Evolutionary conservation across 192 early-diverging fungal species (phyloP), one percentile per base, ranked within the genome.

Genomic region (Geosiphon pyriformis): DNA sequence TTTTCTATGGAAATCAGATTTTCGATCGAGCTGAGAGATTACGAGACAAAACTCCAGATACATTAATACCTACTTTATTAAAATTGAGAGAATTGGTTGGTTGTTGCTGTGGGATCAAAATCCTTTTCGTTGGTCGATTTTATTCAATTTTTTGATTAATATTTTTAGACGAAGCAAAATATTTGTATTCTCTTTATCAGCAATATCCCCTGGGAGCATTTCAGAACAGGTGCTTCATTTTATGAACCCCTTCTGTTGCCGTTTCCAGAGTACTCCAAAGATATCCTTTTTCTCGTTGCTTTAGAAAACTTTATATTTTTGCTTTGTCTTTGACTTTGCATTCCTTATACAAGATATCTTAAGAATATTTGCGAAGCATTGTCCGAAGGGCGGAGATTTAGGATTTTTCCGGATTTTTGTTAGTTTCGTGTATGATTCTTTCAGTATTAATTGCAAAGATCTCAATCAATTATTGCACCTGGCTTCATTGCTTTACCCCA

Each of bases 391-490:
- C 12, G 86, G 91, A 65, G 81, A 85, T n/a, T 57, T 57, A 33
- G 70, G 68, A 3, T 88, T 94, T 59, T 94, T 84, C 61, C 71
- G 74, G 53, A 73, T 78, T 0, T 98, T 96, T 80, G 82, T 89
- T 20, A 87, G 90, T 31, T 74, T 94, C 10, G 72, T 94, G 3
- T 92, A 92, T 70, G 86, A 90, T 32, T 85, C 93, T 51, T 92
- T 95, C 70, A 76, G 85, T 53, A 77, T 83, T 26, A 87, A 90
- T 46, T 92, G 91, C 69, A 82, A 83, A 31, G 90, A 97, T 59
- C 70, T 98, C 31, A 90, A 88, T 58, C 94, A 98, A 74, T 78
- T 98, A 12, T 74, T 91, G 26, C 88, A 96, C 60, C 65, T 96
- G 33, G 87, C 88, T 18, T 82, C 84, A 0, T 71, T 95, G 48